Base-by-base conservation (phyloP, 306 rosid genomes). In the Pyrus communis region DNA sequence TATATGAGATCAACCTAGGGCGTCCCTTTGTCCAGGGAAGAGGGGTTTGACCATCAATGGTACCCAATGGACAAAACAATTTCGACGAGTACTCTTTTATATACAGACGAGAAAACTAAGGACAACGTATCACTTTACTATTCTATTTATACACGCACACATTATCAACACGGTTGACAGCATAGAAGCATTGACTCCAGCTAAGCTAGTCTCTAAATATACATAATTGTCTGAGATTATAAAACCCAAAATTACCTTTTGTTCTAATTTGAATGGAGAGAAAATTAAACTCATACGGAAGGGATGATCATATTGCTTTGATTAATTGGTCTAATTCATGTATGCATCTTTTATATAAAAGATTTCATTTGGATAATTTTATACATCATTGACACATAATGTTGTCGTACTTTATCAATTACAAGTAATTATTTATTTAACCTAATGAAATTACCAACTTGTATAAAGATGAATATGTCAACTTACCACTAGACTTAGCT, bases 1-100 rank as follows among this genome's bases (percentile, higher is more conserved):
- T 73, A 11, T 55, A 40, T 73, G 57, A 73, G 68, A 13, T 40
- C 77, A 42, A 40, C 15, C 38, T 55, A 59, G 77, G 77, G 42
- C 69, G 25, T 73, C 76, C 55, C 49, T 4, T 9, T n/a, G 54
- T 58, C 55, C 42, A 33, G 55, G 76, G 68, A 73, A 49, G 27
- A 59, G 76, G 62, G 62, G 75, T 42, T 58, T 40, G 67, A 59
- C 58, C 77, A 59, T 58, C 68, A 73, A 73, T 42, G 66, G 68
- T 49, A 73, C 77, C 68, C 77, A 73, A 59, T 23, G 57, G 19
- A 25, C 58, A 25, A 10, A 25, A 10, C 77, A 2, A 9, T 55
- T 19, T 5, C 77, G 10, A 14, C 28, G 2, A 54, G 6, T 73
- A 38, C 42, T 38, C 57, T 72, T 60, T 73, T 73, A 59, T 73